Base-by-base conservation (phyloP, 2,329 filamentous ascomycete genomes). In the Escovopsis weberi region DNA sequence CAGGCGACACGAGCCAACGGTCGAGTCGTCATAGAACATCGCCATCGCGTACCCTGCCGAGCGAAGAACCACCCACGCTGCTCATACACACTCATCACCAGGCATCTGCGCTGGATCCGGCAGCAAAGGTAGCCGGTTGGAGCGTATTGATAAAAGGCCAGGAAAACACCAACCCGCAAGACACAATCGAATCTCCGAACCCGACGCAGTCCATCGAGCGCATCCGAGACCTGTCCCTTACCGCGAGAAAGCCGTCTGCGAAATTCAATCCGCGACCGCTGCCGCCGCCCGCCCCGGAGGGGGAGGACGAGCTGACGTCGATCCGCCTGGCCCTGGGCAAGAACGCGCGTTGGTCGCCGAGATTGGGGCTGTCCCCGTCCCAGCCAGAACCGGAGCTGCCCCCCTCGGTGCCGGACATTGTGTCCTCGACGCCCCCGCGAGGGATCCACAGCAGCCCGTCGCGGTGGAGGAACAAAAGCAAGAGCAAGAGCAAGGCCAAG, bases 401-500 rank as follows among this genome's bases (percentile, higher is more conserved):
- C 3, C 74, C 74, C 0, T 74, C 74, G 0, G 58, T 69, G 11
- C 59, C 62, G 2, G 75, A 79, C 45, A 66, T 70, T 0, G 62
- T 72, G 1, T 64, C 74, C 26, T 71, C 67, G 37, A 72, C 71
- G 3, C 73, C 73, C 7, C 72, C 75, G 1, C 56, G 62, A 18
- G 77, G 76, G 1, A 80, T 80, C 26, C 75, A 79, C 45, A 69
- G 69, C 40, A 76, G 72, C 12, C 74, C 75, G 0, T 73, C 70
- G 3, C 65, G 65, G 50, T 63, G 68, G 50, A 65, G 60, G 15
- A 49, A 51, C 26, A 48, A 52, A 37, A 38, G 42, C 45, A 64
- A 23, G 23, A 23, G 5, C 23, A 23, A 23, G 5, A 23, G 23
- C 23, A 23, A 23, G 42, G 55, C 54, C 1, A 54, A 64, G 38